phyloP scores from a whole-genome alignment of 2,329 filamentous ascomycete species.

The Ophiocordyceps robertsii region DNA sequence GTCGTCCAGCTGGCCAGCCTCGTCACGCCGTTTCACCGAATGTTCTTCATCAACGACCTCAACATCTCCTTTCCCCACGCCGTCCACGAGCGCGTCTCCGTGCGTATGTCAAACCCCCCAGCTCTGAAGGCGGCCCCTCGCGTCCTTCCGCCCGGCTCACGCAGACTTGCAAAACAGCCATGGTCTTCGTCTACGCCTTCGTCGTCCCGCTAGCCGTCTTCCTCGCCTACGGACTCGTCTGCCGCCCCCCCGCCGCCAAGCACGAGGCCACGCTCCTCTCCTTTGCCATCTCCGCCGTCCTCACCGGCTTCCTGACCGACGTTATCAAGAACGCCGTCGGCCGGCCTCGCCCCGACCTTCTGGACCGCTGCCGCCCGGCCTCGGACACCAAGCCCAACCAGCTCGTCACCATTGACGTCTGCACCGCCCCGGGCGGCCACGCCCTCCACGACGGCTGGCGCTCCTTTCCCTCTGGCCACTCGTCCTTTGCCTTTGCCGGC shows the following conservation, averaged over 20 bases:
- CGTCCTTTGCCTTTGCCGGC: constrained; percentile 65
- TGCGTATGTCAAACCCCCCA: constrained; percentile 37
- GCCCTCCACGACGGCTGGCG: constrained; percentile 72
- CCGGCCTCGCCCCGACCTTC: constrained; percentile 49
- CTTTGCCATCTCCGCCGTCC: constrained; percentile 60
- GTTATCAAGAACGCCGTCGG: constrained; percentile 82
- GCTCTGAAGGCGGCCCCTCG: neutral
- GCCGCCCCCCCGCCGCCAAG: constrained; percentile 58
- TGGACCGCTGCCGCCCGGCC: constrained; percentile 67
- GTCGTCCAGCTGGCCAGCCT: constrained; percentile 13
- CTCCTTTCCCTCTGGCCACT: constrained; percentile 71
- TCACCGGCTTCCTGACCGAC: constrained; percentile 77
- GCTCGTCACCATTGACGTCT: constrained; percentile 54
- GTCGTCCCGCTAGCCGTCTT: constrained; percentile 57
- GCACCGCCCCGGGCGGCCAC: constrained; percentile 57
- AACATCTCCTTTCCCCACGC: constrained; percentile 81
- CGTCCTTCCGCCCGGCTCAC: neutral
- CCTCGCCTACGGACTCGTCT: constrained; percentile 47
- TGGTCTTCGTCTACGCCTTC: constrained; percentile 70
- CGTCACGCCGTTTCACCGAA: constrained; percentile 79
- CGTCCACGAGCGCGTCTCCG: constrained; percentile 66
- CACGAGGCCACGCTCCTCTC: constrained; percentile 76
- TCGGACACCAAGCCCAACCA: constrained; percentile 30
- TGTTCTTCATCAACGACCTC: constrained; percentile 82
- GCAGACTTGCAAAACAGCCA: constrained; percentile 25